Evolutionary conservation across 768 basidiomycete species (phyloP).

Genomic region (Chalciporus chontae): DNA sequence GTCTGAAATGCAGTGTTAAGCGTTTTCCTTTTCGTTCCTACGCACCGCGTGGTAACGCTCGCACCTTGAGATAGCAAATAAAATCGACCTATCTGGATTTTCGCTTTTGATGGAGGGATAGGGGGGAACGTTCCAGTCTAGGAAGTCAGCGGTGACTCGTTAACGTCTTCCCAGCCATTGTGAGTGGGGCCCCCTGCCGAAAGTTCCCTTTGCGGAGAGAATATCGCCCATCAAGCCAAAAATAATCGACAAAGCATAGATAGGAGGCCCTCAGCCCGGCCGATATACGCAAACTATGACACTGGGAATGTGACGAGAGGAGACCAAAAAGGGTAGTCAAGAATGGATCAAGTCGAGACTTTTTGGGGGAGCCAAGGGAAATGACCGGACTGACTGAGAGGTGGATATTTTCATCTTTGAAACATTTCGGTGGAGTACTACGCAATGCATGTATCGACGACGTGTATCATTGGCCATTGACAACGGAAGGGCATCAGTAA

Average conservation of each 20-base stretch:
- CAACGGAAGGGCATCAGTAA: background rate
- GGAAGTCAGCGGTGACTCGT: background rate
- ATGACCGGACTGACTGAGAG: background rate
- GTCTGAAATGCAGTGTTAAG: background rate
- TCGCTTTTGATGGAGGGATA: background rate
- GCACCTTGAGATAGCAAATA: background rate
- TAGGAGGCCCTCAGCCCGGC: background rate
- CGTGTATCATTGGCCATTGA: background rate
- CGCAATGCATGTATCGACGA: background rate
- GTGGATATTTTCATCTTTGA: conserved; percentile 1
- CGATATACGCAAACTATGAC: background rate
- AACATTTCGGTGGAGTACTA: background rate
- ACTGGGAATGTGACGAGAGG: conserved; percentile 2
- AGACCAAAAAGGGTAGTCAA: conserved; percentile 2
- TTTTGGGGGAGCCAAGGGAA: background rate
- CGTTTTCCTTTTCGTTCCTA: background rate
- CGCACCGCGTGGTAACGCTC: too few relatives aligned
- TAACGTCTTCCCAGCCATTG: background rate
- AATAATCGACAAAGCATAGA: background rate
- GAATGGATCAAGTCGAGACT: background rate
- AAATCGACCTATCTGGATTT: background rate
- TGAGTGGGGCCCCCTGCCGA: background rate
- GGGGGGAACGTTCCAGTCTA: background rate
- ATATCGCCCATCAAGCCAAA: background rate
- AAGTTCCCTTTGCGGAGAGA: background rate